Evolutionary conservation across 306 rosid genomes (phyloP), one percentile per base, ranked within the genome.

Genomic region (Hippophae rhamnoides): DNA sequence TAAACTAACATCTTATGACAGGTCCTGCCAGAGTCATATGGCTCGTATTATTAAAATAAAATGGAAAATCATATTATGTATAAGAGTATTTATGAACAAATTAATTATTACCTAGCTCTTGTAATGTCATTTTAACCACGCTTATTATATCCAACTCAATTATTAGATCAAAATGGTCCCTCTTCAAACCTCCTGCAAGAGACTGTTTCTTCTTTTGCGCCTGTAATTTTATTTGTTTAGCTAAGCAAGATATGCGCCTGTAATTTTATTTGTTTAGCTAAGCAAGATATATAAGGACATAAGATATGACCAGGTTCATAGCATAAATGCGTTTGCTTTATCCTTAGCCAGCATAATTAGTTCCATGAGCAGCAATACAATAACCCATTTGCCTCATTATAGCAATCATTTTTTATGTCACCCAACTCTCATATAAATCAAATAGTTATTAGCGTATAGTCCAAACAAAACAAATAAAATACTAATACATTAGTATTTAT

Each of bases 341-440:
- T 72, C 72, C 58, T 61, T 9, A 13, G 44, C 59, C 63, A 56
- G 69, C 78, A 44, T 25, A 26, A 18, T 57, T 48, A 63, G 41
- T 27, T 63, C 38, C 52, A 51, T 59, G 40, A 41, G 27, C 49
- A 52, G 63, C 65, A 38, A 51, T 65, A 27, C 42, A 9, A 45
- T 45, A 43, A 60, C 10, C 60, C 6, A 42, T 1, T 43, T 41
- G 27, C 46, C n/a, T 45, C 61, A 58, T 13, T 53, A 47, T 13
- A 18, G 25, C 52, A 42, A 41, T 62, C 46, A 69, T 25, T 31
- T 54, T 8, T 52, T 27, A 8, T 54, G 64, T 18, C 51, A 66
- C 67, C 43, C 53, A 31, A 4, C 38, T 31, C 38, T 18, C 23
- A 18, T 18, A 18, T 18, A 18, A 18, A 18, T 18, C 23, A 18